phyloP scores from a whole-genome alignment of 2,329 filamentous ascomycete genomes.

The Colletotrichum sp. region DNA sequence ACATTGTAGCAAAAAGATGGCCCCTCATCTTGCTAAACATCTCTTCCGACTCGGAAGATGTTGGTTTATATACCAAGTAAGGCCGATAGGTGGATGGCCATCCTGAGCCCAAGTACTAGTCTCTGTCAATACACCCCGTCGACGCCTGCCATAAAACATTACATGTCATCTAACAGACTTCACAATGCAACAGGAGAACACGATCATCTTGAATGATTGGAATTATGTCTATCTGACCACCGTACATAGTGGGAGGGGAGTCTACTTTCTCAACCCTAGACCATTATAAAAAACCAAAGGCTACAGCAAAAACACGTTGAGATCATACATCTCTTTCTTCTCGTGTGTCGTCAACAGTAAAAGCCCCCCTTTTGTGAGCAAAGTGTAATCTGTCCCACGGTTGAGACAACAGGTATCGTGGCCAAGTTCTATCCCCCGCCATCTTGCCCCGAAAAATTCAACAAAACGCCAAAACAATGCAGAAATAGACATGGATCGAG shows the following conservation, averaged over 20 bases:
- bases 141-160: not conserved
- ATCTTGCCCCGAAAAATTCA: not conserved
- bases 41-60: not conserved
- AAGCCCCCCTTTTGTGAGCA: not conserved
- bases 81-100: no score
- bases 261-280: not conserved
- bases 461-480: constrained; percentile 14
- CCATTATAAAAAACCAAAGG: not conserved
- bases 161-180: no score
- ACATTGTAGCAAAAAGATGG: no score
- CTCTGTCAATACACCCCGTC: not conserved
- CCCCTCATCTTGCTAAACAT: not conserved
- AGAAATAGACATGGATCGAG: constrained; percentile 11
- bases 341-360: not conserved
- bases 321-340: not conserved
- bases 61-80: not conserved
- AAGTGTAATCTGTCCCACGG: not conserved
- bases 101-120: not conserved
- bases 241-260: not conserved
- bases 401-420: not conserved
- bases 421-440: not conserved
- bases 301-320: not conserved
- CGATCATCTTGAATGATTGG: not conserved
- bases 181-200: no score
- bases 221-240: constrained; percentile 1